Conservation (phyloP, 2,329 filamentous ascomycete species). For the Exophiala xenobiotica region DNA sequence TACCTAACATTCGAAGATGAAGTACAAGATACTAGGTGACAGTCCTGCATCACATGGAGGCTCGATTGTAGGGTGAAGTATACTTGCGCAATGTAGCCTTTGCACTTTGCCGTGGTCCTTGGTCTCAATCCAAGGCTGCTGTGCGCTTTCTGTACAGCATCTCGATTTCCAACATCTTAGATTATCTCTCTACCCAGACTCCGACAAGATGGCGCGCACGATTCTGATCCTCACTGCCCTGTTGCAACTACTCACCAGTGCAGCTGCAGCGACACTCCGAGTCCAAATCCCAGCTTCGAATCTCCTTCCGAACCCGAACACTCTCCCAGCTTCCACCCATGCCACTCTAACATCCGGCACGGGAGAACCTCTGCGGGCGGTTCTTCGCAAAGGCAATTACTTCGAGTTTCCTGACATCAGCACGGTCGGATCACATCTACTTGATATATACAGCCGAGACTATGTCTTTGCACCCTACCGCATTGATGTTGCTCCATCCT, state of each 20-base stretch:
- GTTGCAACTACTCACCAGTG: background rate
- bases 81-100: too few species aligned
- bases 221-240: background rate
- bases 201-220: background rate
- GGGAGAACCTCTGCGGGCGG: conserved; percentile 45
- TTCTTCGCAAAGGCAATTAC: conserved; percentile 52
- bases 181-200: too few species aligned
- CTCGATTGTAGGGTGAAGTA: too few species aligned
- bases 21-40: too few species aligned
- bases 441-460: conserved; percentile 73
- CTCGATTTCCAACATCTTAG: too few species aligned
- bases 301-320: conserved; percentile 44
- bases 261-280: conserved; percentile 16
- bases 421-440: conserved; percentile 69
- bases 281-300: conserved; percentile 44
- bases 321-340: conserved; percentile 48
- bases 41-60: too few species aligned
- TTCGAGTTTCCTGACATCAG: conserved; percentile 73
- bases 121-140: too few species aligned
- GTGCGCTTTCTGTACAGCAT: too few species aligned
- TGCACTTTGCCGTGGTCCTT: too few species aligned
- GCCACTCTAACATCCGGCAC: conserved; percentile 48
- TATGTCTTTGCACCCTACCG: conserved; percentile 76
- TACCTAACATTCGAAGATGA: too few species aligned
- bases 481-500: conserved; percentile 62